These are phyloP conservation scores for Parachaetomium inaequale DNA, from an alignment of 495 filamentous ascomycete species.

Conservation along the genomic window DNA sequence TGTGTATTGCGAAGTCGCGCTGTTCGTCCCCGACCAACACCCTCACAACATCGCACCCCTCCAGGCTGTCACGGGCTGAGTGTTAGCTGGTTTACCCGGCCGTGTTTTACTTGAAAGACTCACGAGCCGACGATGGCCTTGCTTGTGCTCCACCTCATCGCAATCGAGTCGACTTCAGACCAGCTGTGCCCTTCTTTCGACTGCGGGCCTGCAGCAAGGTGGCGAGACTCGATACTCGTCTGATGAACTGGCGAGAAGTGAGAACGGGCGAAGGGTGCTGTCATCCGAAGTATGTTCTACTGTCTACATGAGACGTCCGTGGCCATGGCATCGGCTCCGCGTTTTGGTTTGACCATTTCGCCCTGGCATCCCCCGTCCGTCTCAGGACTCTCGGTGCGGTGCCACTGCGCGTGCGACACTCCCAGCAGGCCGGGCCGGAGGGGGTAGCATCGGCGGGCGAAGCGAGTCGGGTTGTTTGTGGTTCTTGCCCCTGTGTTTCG, in stretches of 20 bases:
- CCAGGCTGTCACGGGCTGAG: constrained; percentile 15
- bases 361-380: neutral
- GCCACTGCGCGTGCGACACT: neutral
- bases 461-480: neutral
- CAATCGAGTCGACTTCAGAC: neutral
- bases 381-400: neutral
- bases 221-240: neutral
- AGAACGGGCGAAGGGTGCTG: neutral
- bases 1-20: constrained; percentile 41
- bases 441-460: neutral
- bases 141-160: constrained; percentile 24
- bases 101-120: neutral
- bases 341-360: neutral
- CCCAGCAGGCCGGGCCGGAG: neutral
- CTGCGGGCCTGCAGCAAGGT: constrained; percentile 7
- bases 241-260: neutral
- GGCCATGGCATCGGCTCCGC: neutral
- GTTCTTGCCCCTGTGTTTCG: constrained; percentile 21
- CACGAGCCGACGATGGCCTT: constrained; percentile 20
- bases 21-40: constrained; percentile 43
- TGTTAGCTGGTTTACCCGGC: neutral
- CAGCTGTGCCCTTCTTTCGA: neutral
- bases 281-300: constrained; percentile 1
- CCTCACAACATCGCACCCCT: constrained; percentile 35
- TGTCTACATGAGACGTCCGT: constrained; percentile 6